A percentile compares a stretch with the other conserved stretches of the same genome.
phyloP scores from a whole-genome alignment of 2,329 filamentous ascomycete species.

The Rutstroemia sp. region DNA sequence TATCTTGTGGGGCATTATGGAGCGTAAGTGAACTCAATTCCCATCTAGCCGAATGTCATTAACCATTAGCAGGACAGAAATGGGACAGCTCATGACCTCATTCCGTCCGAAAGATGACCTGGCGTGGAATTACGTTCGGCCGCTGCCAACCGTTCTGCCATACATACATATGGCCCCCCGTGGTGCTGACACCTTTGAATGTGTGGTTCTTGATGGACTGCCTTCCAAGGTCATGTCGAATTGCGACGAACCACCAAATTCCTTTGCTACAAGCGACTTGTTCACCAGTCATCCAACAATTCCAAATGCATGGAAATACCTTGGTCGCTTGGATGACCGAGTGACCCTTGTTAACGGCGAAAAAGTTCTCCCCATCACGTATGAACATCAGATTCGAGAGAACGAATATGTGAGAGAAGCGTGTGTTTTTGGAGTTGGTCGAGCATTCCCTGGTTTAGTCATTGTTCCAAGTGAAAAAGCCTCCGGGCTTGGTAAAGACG shows the following conservation, averaged over 20 bases:
- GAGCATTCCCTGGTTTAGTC: slow-evolving; percentile 44
- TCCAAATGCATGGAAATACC: slow-evolving; percentile 38
- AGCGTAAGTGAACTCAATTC: slow-evolving; percentile 32
- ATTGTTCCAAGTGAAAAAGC: slow-evolving; percentile 43
- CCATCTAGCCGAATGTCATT: neutral
- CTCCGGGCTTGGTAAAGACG: slow-evolving; percentile 32
- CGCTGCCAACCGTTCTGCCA: slow-evolving; percentile 6
- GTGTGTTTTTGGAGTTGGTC: slow-evolving; percentile 48
- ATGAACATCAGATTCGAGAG: slow-evolving; percentile 47
- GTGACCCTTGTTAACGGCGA: slow-evolving; percentile 42
- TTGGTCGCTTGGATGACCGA: slow-evolving; percentile 38
- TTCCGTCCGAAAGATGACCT: slow-evolving; percentile 43
- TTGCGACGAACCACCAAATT: slow-evolving; percentile 34
- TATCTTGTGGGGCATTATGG: slow-evolving; percentile 51
- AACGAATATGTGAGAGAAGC: slow-evolving; percentile 47
- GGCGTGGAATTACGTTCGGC: slow-evolving; percentile 53
- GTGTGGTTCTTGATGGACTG: slow-evolving; percentile 31
- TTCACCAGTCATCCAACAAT: slow-evolving; percentile 37
- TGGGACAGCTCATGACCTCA: slow-evolving; percentile 54
- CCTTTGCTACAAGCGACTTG: slow-evolving; percentile 38
- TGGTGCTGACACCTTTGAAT: slow-evolving; percentile 11
- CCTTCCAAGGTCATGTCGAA: slow-evolving; percentile 35
- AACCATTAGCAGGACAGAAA: slow-evolving; percentile 40
- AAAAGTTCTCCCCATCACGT: slow-evolving; percentile 39
- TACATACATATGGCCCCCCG: slow-evolving; percentile 13